phyloP scores from a whole-genome alignment of 257 asterid genomes.

The Petrea volubilis region DNA sequence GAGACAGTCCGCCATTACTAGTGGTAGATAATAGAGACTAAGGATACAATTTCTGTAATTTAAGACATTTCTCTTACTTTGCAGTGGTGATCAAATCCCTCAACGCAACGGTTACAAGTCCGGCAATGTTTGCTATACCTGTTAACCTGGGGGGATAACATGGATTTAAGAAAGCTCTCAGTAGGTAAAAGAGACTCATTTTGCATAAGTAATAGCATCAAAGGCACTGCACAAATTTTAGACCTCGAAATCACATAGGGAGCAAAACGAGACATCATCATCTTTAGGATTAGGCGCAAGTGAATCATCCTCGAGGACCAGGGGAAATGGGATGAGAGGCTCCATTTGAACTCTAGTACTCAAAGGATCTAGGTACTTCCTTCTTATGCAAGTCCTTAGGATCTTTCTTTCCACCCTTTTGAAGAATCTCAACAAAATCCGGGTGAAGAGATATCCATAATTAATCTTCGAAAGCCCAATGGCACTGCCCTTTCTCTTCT shows the following conservation, averaged over 20 bases:
- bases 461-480: slow-evolving; percentile 37
- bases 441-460: slow-evolving; percentile 45
- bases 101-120: slow-evolving; percentile 93
- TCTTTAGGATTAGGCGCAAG: slow-evolving; percentile 56
- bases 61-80: slow-evolving; percentile 52
- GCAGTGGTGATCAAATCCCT: slow-evolving; percentile 99
- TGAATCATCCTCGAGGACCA: slow-evolving; percentile 62
- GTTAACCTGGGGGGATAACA: slow-evolving; percentile 57
- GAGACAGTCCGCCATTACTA: slow-evolving; percentile 1
- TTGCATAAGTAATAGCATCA: not conserved
- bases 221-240: not conserved
- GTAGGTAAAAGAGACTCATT: not conserved
- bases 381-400: slow-evolving; percentile 71
- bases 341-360: slow-evolving; percentile 51
- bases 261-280: slow-evolving; percentile 76
- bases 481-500: slow-evolving; percentile 38
- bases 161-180: not conserved
- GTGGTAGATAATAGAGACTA: not conserved
- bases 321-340: slow-evolving; percentile 74
- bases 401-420: slow-evolving; percentile 74
- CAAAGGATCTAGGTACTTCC: slow-evolving; percentile 81
- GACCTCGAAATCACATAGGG: slow-evolving; percentile 92
- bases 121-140: slow-evolving; percentile 97
- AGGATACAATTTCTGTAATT: slow-evolving; percentile 2
- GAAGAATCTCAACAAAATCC: slow-evolving; percentile 60